These are phyloP conservation scores for Blastosporella zonata DNA, from an alignment of 1,284 basidiomycete genomes.

Conservation along the genomic window DNA sequence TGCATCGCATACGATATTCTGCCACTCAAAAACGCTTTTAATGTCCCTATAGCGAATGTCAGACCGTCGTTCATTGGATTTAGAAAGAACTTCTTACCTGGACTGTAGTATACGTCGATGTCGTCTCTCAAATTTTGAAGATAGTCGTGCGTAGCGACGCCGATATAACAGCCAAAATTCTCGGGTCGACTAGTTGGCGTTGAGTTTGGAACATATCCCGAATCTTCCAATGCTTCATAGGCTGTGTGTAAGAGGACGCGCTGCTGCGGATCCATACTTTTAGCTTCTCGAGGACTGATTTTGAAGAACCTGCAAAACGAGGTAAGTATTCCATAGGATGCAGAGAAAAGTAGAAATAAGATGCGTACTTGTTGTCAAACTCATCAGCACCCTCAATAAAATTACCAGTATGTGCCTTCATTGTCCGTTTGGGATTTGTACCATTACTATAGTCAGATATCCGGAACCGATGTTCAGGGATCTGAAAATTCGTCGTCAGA, in stretches of 20 bases:
- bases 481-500: constrained; percentile 35
- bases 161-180: constrained; percentile 62
- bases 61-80: neutral
- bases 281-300: constrained; percentile 69
- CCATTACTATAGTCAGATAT: constrained; percentile 37
- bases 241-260: constrained; percentile 62
- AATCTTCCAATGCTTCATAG: constrained; percentile 64
- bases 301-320: constrained; percentile 54
- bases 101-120: constrained; percentile 69
- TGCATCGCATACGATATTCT: constrained; percentile 67
- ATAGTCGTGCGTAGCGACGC: constrained; percentile 68
- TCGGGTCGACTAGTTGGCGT: constrained; percentile 49
- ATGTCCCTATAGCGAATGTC: constrained; percentile 44
- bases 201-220: constrained; percentile 63
- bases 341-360: neutral
- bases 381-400: constrained; percentile 55
- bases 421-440: constrained; percentile 32
- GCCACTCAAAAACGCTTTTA: constrained; percentile 67
- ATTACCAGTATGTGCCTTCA: constrained; percentile 59
- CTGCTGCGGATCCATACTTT: constrained; percentile 74
- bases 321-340: neutral
- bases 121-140: constrained; percentile 57
- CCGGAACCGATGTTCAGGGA: constrained; percentile 58
- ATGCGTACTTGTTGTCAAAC: constrained; percentile 54
- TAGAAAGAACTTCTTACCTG: constrained; percentile 40